These are phyloP conservation scores for Adansonia digitata DNA, from an alignment of 345 rosid genomes.

Conservation along the genomic window DNA sequence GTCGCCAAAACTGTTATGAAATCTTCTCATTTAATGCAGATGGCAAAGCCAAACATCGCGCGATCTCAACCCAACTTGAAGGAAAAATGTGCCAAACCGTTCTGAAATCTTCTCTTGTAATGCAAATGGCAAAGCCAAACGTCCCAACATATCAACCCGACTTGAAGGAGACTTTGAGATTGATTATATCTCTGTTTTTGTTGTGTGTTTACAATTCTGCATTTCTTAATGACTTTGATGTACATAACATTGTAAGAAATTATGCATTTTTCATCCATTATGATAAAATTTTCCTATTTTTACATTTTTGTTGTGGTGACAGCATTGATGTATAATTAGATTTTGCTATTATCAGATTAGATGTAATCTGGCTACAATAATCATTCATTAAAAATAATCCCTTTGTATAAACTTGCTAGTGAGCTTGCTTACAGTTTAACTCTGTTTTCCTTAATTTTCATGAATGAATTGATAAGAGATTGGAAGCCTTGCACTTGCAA, in stretches of 20 bases:
- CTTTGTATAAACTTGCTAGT: background rate
- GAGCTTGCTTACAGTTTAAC: background rate
- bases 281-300: slow-evolving; percentile 16
- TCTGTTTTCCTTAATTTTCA: background rate
- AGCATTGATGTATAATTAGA: slow-evolving; percentile 28
- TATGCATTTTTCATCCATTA: slow-evolving; percentile 33
- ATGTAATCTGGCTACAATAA: slow-evolving; percentile 21
- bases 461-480: background rate
- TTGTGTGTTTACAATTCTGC: slow-evolving; percentile 31
- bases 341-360: slow-evolving; percentile 16
- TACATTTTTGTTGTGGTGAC: slow-evolving; percentile 23
- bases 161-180: slow-evolving; percentile 29
- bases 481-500: background rate
- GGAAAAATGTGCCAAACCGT: background rate
- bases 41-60: slow-evolving; percentile 78
- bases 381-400: slow-evolving; percentile 2
- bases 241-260: slow-evolving; percentile 60
- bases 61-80: slow-evolving; percentile 55
- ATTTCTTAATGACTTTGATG: slow-evolving; percentile 49
- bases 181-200: slow-evolving; percentile 26
- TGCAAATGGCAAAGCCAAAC: slow-evolving; percentile 86
- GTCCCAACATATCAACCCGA: slow-evolving; percentile 53
- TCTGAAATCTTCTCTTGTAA: background rate
- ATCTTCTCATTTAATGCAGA: slow-evolving; percentile 35
- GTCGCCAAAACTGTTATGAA: background rate